These are phyloP conservation scores for Solanum megistacrolobum DNA, from an alignment of 257 asterid species.

Conservation along the genomic window DNA sequence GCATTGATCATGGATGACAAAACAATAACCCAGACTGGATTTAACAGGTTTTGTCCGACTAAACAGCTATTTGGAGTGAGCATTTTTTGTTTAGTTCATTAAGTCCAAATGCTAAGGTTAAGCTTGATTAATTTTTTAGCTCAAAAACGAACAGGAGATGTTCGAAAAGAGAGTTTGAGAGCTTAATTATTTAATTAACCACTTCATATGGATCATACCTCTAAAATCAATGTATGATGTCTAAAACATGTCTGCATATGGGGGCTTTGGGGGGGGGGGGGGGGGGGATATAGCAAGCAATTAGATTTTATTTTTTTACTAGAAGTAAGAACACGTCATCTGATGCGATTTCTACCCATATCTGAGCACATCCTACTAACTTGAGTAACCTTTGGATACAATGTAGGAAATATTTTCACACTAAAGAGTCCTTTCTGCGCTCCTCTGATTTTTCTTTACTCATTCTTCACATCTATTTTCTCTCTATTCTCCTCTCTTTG, in stretches of 20 bases:
- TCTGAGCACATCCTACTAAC: background rate
- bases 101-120: background rate
- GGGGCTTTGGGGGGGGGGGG: background rate
- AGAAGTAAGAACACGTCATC: background rate
- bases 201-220: background rate
- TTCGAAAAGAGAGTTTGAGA: background rate
- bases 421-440: background rate
- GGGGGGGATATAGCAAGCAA: background rate
- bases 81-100: background rate
- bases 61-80: background rate
- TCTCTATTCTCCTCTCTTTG: background rate
- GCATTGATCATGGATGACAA: background rate
- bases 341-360: background rate
- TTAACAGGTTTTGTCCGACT: background rate
- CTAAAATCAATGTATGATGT: background rate
- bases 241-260: background rate
- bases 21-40: background rate
- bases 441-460: background rate
- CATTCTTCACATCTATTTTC: background rate
- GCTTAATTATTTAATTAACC: background rate
- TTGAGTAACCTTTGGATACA: background rate
- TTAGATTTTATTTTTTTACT: background rate
- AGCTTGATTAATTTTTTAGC: background rate
- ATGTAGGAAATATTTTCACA: background rate
- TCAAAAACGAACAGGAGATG: background rate